Conservation (phyloP, 23 red algal species). For the Gracilaria domingensis region DNA sequence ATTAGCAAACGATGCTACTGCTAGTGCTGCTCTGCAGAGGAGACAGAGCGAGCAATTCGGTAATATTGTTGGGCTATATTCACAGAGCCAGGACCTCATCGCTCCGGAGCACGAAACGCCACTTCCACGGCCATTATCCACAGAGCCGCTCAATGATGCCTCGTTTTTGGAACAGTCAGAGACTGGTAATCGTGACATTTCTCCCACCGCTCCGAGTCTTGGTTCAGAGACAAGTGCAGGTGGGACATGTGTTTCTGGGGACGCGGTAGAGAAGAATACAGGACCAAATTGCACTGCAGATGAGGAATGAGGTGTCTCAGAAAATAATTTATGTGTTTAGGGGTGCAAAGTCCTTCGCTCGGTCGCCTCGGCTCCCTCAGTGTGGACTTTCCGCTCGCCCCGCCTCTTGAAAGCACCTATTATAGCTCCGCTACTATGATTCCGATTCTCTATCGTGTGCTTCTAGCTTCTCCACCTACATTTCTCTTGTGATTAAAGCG, state of each 20-base stretch:
- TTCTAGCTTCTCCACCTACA: background rate
- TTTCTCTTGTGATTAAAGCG: constrained; percentile 4
- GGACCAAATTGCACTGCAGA: too few species aligned
- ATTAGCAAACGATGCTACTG: constrained; percentile 22
- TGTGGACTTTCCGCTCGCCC: background rate
- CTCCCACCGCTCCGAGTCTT: too few species aligned
- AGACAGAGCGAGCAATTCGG: constrained; percentile 32
- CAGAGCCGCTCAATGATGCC: too few species aligned
- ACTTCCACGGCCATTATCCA: background rate
- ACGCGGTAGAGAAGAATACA: too few species aligned
- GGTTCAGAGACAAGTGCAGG: background rate
- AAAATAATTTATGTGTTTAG: too few species aligned
- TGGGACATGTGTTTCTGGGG: too few species aligned
- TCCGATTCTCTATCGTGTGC: background rate
- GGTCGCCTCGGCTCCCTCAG: too few species aligned
- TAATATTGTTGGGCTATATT: background rate
- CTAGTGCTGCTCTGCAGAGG: background rate
- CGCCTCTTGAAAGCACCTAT: background rate
- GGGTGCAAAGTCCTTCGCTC: background rate
- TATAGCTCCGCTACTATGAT: background rate
- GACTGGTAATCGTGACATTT: too few species aligned
- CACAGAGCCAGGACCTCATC: background rate
- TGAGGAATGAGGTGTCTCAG: too few species aligned
- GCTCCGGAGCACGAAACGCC: background rate
- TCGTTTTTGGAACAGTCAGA: background rate